Evolutionary conservation across 2,329 filamentous ascomycete genomes (phyloP).

Genomic region (Onygenales sp.): DNA sequence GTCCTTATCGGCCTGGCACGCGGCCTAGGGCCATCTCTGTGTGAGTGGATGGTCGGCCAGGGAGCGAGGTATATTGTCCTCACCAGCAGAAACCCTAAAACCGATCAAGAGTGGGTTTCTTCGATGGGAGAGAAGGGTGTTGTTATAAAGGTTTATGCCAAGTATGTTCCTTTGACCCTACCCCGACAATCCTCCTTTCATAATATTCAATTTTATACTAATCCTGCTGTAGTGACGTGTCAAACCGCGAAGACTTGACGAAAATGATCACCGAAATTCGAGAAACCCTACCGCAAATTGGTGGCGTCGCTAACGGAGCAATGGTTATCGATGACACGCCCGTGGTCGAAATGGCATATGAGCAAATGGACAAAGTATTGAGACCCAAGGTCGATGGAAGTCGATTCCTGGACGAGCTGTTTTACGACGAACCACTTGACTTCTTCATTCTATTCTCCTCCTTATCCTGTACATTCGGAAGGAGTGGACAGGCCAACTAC

Average conservation of each 20-base stretch:
- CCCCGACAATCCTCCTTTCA: not conserved
- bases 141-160: not conserved
- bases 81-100: slow-evolving; percentile 9
- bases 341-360: slow-evolving; percentile 7
- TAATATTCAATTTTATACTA: not conserved
- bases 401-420: slow-evolving; percentile 12
- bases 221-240: slow-evolving; percentile 11
- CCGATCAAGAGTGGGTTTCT: slow-evolving; percentile 8
- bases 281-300: slow-evolving; percentile 14
- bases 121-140: not conserved
- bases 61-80: slow-evolving; percentile 9
- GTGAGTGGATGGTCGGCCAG: slow-evolving; percentile 7
- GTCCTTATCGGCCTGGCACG: slow-evolving; percentile 12
- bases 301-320: slow-evolving; percentile 17
- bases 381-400: slow-evolving; percentile 14
- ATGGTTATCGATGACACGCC: slow-evolving; percentile 17
- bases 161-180: not conserved
- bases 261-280: slow-evolving; percentile 6
- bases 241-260: slow-evolving; percentile 7
- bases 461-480: slow-evolving; percentile 16
- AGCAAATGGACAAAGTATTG: slow-evolving; percentile 5
- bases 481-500: slow-evolving; percentile 17
- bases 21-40: slow-evolving; percentile 7
- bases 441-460: slow-evolving; percentile 17
- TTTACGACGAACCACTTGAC: slow-evolving; percentile 10